Evolutionary conservation across 2,329 filamentous ascomycete species (phyloP).

Genomic region (Nigrospora osmanthi): DNA sequence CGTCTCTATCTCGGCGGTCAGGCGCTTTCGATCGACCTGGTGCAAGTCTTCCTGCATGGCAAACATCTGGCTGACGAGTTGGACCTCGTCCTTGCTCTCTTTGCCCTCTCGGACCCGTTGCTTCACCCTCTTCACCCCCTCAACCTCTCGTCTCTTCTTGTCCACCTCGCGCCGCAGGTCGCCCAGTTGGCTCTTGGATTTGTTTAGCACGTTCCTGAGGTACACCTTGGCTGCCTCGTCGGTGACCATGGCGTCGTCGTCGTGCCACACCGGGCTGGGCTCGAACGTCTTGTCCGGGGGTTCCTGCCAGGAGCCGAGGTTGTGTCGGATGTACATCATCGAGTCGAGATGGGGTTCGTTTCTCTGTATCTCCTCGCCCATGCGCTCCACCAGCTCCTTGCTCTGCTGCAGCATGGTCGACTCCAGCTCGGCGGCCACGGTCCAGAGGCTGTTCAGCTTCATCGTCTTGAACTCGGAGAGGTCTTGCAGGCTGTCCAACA

Average conservation of each 20-base stretch:
- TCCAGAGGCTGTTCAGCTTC: conserved; percentile 83
- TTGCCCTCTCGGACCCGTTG: conserved; percentile 73
- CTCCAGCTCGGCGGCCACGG: conserved; percentile 71
- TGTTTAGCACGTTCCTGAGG: conserved; percentile 82
- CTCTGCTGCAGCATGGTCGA: conserved; percentile 69
- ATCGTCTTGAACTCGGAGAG: conserved; percentile 81
- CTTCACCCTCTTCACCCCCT: conserved; percentile 65
- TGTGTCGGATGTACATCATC: conserved; percentile 97
- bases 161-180: conserved; percentile 79
- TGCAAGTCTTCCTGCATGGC: conserved; percentile 78
- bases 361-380: conserved; percentile 73
- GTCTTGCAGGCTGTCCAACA: conserved; percentile 89
- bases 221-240: conserved; percentile 87
- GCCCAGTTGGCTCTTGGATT: conserved; percentile 77
- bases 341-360: conserved; percentile 88
- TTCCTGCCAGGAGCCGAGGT: conserved; percentile 74
- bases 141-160: conserved; percentile 78
- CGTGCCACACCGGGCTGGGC: conserved; percentile 93
- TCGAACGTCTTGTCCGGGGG: conserved; percentile 82
- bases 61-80: conserved; percentile 78
- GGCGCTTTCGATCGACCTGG: conserved; percentile 70
- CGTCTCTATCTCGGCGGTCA: conserved; percentile 89
- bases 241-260: conserved; percentile 77
- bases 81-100: conserved; percentile 83
- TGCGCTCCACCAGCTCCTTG: conserved; percentile 61